phyloP scores from a whole-genome alignment of 352 stramenopile species.

The Phytopythium sindhum region DNA sequence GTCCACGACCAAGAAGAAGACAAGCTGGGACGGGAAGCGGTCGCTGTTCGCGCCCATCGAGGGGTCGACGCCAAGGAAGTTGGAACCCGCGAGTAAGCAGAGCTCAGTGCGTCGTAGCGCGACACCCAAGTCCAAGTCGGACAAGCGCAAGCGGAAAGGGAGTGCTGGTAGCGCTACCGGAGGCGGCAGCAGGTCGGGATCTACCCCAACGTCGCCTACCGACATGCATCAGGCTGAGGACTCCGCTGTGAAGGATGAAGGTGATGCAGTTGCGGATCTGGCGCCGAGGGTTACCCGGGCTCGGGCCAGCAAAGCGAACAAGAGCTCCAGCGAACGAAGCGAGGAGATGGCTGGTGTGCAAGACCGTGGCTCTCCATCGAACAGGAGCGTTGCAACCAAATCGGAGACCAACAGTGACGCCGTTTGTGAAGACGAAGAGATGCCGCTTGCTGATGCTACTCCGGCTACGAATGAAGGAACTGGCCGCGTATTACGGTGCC shows the following conservation, averaged over 20 bases:
- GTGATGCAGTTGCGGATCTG: background rate
- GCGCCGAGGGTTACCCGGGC: background rate
- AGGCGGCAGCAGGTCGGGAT: background rate
- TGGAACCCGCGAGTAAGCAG: constrained; percentile 8
- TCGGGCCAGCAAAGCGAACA: background rate
- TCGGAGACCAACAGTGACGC: background rate
- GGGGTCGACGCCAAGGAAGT: constrained; percentile 4
- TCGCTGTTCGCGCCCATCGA: constrained; percentile 31
- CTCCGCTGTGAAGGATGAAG: background rate
- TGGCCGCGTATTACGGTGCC: background rate
- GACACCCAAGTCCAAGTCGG: constrained; percentile 1
- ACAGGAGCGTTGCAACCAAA: background rate
- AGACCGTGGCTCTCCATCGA: background rate
- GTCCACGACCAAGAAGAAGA: constrained; percentile 19
- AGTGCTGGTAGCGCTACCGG: background rate
- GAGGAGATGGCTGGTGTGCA: background rate
- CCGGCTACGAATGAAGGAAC: background rate
- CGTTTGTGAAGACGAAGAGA: background rate
- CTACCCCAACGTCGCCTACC: background rate
- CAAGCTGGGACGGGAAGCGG: constrained; percentile 51
- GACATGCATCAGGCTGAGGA: background rate
- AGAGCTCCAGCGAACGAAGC: background rate
- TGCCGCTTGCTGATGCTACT: background rate
- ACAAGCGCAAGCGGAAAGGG: constrained; percentile 5
- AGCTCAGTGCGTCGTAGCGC: background rate